These are phyloP conservation scores for Volutella citrinella DNA, from an alignment of 2,329 filamentous ascomycete species.

Conservation along the genomic window DNA sequence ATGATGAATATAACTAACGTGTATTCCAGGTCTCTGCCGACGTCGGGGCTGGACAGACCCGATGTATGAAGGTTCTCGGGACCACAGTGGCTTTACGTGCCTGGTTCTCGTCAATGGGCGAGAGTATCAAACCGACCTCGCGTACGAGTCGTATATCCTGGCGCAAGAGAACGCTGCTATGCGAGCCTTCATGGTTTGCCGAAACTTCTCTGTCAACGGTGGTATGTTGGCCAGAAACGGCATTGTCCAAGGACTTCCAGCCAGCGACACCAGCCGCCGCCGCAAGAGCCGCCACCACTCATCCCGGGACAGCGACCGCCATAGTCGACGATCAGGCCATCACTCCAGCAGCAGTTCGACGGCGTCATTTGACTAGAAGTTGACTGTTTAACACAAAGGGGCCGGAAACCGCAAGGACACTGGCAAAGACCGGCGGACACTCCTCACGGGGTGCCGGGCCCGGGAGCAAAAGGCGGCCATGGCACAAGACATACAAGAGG, in stretches of 20 bases:
- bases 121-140: slow-evolving; percentile 88
- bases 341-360: slow-evolving; percentile 64
- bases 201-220: slow-evolving; percentile 95
- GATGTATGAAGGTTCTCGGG: slow-evolving; percentile 78
- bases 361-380: slow-evolving; percentile 51
- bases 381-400: too few relatives aligned
- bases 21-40: slow-evolving; percentile 92
- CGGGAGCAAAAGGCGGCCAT: slow-evolving; percentile 12
- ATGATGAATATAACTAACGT: too few relatives aligned
- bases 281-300: slow-evolving; percentile 52
- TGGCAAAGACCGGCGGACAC: too few relatives aligned
- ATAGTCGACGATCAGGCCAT: slow-evolving; percentile 50
- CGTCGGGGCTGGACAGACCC: slow-evolving; percentile 93
- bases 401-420: too few relatives aligned
- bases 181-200: slow-evolving; percentile 95
- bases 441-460: slow-evolving; percentile 11
- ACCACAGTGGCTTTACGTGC: slow-evolving; percentile 76
- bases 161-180: slow-evolving; percentile 93
- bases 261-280: slow-evolving; percentile 47
- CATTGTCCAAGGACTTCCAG: slow-evolving; percentile 64
- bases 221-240: slow-evolving; percentile 77
- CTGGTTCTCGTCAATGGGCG: slow-evolving; percentile 93
- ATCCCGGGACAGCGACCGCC: slow-evolving; percentile 42
- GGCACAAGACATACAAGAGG: slow-evolving; percentile 29
- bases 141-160: slow-evolving; percentile 76